Percentiles rank a stretch among this genome's conserved stretches.
phyloP scores from a whole-genome alignment of 345 rosid species.

The Linum lewisii region DNA sequence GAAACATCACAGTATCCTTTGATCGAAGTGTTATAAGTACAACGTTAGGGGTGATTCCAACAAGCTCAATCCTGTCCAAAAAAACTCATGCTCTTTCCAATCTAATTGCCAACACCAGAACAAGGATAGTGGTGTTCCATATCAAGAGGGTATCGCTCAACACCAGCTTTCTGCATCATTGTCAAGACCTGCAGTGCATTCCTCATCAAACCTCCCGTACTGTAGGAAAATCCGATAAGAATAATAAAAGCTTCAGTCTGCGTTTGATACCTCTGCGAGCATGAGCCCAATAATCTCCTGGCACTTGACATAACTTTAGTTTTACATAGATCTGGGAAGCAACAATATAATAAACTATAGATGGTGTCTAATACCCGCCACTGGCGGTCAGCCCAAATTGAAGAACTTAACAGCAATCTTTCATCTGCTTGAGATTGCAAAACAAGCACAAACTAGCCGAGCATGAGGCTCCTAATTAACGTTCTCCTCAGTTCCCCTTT shows the following conservation, averaged over 20 bases:
- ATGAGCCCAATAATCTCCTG: conserved; percentile 63
- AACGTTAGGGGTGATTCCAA: conserved; percentile 64
- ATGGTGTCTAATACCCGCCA: conserved; percentile 82
- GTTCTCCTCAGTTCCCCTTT: conserved; percentile 55
- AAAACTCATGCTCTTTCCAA: conserved; percentile 72
- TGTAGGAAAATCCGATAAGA: conserved; percentile 76
- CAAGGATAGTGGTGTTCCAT: conserved; percentile 65
- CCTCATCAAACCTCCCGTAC: conserved; percentile 74
- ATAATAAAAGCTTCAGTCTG: conserved; percentile 45
- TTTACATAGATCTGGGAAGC: conserved; percentile 68
- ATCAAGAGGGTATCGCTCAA: conserved; percentile 58
- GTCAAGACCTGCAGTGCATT: conserved; percentile 67
- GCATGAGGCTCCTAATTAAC: conserved; percentile 61
- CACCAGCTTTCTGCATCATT: conserved; percentile 82
- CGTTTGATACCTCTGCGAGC: conserved; percentile 46
- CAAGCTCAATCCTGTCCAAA: conserved; percentile 60
- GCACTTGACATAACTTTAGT: conserved; percentile 84
- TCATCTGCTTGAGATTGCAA: conserved; percentile 60
- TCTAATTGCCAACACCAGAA: conserved; percentile 50
- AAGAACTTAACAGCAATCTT: conserved; percentile 70
- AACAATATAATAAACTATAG: conserved; percentile 54
- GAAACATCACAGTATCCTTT: conserved; percentile 68
- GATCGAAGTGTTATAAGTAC: conserved; percentile 73
- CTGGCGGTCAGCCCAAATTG: conserved; percentile 86
- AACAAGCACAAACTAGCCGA: conserved; percentile 69